Base-by-base conservation (phyloP, 495 filamentous ascomycete species). In the Schizothecium vesticola region DNA sequence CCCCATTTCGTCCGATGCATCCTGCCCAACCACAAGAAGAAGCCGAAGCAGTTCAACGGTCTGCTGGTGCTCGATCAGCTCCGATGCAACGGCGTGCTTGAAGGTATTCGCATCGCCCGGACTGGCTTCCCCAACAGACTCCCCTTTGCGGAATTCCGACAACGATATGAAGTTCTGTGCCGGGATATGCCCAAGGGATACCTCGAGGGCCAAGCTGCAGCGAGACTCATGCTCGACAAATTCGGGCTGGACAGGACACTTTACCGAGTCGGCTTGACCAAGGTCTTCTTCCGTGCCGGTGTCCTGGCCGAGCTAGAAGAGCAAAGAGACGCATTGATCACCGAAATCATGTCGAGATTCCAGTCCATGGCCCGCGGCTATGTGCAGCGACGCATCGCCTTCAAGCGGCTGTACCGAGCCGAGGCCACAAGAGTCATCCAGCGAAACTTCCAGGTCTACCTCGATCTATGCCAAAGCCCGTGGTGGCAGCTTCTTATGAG, bases 1-100 rank as follows among this genome's bases (percentile, higher is more conserved):
- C 96, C 96, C 56, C 96, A 99, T 79, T 99, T 99, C 74, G 96
- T 98, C 3, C 89, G 96, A 25, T 99, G 96, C 74, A 99, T 99
- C 68, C 87, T 99, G 61, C 96, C 96, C 16, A 99, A 99, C 74
- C 95, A 99, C 83, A 96, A 94, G 80, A 99, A 99, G 77, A 86
- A 90, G n/a, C 92, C 96, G 2, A 98, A 97, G 80, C 90, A 92
- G 77, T 88, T 97, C 73, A 90, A 91, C 72, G 91, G 92, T 1
- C 88, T 92, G 2, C 84, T 98, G 7, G 96, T 99, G 2, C 81
- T 99, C 21, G 96, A 99, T 74, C 96, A 99, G 76, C 83, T 99
- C 6, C 88, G 96, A 33, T 99, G 96, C 78, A 99, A 99, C 76
- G 96, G 96, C 89, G 96, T 99, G 4, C 84, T 99, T 6, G 96